Conservation (phyloP, 129 eudicot genomes). For the Flaveria linearis region DNA sequence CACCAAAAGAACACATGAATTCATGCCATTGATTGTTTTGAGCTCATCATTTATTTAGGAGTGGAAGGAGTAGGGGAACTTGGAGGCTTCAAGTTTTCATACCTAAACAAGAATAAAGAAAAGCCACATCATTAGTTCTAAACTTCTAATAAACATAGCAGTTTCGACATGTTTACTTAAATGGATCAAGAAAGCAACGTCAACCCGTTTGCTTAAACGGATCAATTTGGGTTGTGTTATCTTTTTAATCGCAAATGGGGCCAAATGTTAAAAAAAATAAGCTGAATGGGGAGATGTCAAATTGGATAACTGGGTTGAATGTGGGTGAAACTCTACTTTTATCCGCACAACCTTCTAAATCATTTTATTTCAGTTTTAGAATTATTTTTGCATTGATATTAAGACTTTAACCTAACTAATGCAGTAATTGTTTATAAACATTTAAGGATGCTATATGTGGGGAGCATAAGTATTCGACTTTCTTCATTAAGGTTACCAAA, state of each 20-base stretch:
- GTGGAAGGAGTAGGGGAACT: conserved; percentile 64
- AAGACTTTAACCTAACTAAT: neutral
- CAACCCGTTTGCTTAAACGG: neutral
- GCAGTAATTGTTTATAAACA: neutral
- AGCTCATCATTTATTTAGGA: conserved; percentile 27
- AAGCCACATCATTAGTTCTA: conserved; percentile 4
- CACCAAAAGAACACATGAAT: conserved; percentile 11
- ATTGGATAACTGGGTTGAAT: neutral
- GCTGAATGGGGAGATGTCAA: neutral
- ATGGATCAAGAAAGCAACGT: no score
- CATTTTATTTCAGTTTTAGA: neutral
- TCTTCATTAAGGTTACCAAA: neutral
- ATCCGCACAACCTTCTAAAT: neutral
- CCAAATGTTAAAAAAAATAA: neutral
- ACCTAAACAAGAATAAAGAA: conserved; percentile 45
- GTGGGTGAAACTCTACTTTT: neutral
- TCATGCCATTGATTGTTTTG: conserved; percentile 23
- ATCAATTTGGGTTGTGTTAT: neutral
- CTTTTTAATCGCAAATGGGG: neutral
- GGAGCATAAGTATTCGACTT: neutral
- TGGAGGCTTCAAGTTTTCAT: conserved; percentile 85
- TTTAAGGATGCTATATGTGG: neutral
- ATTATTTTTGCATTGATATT: neutral
- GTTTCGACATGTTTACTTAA: neutral
- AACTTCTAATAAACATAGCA: neutral